Evolutionary conservation across 805 yeast species (phyloP).

Genomic region (Lipomyces spencermartinsiae): DNA sequence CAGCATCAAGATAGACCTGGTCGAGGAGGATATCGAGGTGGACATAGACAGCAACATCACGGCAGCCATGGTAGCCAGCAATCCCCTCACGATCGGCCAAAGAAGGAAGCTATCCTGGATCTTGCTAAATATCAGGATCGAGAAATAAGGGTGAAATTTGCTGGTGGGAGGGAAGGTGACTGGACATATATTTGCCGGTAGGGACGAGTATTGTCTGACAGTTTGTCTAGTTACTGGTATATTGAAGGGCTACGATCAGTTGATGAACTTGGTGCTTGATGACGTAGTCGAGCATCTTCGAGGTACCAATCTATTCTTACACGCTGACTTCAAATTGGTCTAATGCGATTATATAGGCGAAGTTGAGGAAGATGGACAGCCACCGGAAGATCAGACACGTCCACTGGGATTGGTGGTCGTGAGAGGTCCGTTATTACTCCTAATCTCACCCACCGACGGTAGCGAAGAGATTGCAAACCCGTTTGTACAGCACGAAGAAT

Average conservation of each 20-base stretch:
- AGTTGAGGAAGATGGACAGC: conserved; percentile 63
- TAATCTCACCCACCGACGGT: conserved; percentile 74
- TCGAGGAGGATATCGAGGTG: conserved; percentile 29
- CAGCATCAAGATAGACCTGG: conserved; percentile 18
- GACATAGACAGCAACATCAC: conserved; percentile 26
- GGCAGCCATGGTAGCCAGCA: conserved; percentile 15
- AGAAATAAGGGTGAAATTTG: conserved; percentile 74
- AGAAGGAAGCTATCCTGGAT: conserved; percentile 87
- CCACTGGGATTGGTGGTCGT: conserved; percentile 79
- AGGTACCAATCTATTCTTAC: conserved; percentile 48
- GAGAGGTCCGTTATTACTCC: conserved; percentile 79
- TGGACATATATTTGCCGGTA: background rate
- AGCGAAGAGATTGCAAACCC: conserved; percentile 75
- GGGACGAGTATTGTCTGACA: background rate
- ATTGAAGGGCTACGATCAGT: conserved; percentile 91
- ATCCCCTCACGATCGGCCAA: conserved; percentile 67
- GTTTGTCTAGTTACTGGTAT: conserved; percentile 64
- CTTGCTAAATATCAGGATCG: conserved; percentile 77
- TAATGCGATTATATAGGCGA: conserved; percentile 48
- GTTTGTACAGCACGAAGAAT: conserved; percentile 49
- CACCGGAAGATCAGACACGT: conserved; percentile 63
- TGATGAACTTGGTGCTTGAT: conserved; percentile 80
- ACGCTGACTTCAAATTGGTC: background rate
- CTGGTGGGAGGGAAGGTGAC: conserved; percentile 76
- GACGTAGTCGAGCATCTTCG: conserved; percentile 68